phyloP scores from a whole-genome alignment of 2,329 filamentous ascomycete species.

The Saccharata proteae region DNA sequence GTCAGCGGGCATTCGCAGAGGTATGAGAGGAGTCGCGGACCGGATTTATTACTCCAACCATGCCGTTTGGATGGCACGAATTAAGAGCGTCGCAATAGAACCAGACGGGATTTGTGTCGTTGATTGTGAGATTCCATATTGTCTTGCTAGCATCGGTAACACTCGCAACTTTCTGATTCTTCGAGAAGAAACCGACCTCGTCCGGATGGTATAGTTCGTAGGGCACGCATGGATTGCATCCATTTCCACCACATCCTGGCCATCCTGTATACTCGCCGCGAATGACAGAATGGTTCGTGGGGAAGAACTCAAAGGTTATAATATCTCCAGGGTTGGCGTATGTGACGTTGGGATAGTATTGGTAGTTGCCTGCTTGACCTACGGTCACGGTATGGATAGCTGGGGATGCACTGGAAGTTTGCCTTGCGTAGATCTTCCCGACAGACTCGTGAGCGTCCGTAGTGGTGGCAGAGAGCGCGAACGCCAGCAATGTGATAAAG shows the following conservation, averaged over 20 bases:
- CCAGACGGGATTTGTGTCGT: slow-evolving; percentile 24
- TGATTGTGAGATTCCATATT: slow-evolving; percentile 21
- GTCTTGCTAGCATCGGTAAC: neutral
- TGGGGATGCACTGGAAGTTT: too few species aligned
- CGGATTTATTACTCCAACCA: slow-evolving; percentile 68
- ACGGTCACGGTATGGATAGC: slow-evolving; percentile 23
- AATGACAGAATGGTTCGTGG: slow-evolving; percentile 31
- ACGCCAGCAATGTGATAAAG: too few species aligned
- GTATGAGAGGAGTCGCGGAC: slow-evolving; percentile 25
- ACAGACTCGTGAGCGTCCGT: too few species aligned
- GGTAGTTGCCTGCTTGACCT: slow-evolving; percentile 20
- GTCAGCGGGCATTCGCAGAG: neutral
- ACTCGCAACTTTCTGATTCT: slow-evolving; percentile 13
- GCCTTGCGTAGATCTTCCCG: too few species aligned
- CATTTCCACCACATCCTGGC: slow-evolving; percentile 1
- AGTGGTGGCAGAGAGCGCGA: too few species aligned
- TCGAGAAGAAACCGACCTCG: slow-evolving; percentile 21
- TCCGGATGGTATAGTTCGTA: slow-evolving; percentile 19
- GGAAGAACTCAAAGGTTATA: slow-evolving; percentile 26
- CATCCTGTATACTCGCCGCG: slow-evolving; percentile 22
- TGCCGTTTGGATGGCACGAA: slow-evolving; percentile 53
- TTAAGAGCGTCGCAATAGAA: slow-evolving; percentile 42
- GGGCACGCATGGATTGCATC: slow-evolving; percentile 27
- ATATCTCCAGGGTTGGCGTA: slow-evolving; percentile 27
- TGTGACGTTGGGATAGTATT: slow-evolving; percentile 23